Evolutionary conservation across 2,329 filamentous ascomycete genomes (phyloP).

Genomic region (Leptoxyphium fumago): DNA sequence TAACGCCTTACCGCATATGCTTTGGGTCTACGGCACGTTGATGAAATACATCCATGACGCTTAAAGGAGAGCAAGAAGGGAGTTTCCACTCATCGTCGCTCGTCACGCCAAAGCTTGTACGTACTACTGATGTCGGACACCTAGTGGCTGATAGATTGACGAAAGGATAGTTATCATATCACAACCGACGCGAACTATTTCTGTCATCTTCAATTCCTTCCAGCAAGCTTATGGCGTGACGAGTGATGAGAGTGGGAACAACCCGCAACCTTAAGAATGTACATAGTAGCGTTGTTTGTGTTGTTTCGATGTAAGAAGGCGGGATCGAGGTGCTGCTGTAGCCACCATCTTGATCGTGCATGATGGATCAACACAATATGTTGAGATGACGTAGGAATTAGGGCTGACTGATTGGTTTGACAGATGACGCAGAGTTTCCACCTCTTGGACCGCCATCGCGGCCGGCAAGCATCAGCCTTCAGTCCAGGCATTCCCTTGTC

Average conservation of each 20-base stretch:
- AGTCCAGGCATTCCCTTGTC: slow-evolving; percentile 11
- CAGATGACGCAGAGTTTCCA: slow-evolving; percentile 18
- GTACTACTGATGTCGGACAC: slow-evolving; percentile 13
- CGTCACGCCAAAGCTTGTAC: slow-evolving; percentile 17
- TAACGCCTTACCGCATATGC: background rate
- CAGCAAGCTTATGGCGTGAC: slow-evolving; percentile 9
- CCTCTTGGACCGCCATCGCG: slow-evolving; percentile 10
- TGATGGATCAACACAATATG: no score
- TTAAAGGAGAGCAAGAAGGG: no score
- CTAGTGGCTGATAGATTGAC: slow-evolving; percentile 21
- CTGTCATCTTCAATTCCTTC: slow-evolving; percentile 5
- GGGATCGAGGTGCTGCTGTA: no score
- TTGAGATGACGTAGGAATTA: no score
- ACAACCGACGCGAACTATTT: background rate
- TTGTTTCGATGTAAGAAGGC: no score
- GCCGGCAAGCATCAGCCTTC: slow-evolving; percentile 9
- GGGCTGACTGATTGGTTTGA: background rate
- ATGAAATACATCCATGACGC: background rate
- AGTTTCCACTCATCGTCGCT: slow-evolving; percentile 4
- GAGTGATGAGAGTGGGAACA: slow-evolving; percentile 5
- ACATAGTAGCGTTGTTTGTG: background rate
- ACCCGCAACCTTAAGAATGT: background rate
- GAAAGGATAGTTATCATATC: slow-evolving; percentile 17
- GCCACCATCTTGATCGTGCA: no score
- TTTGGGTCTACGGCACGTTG: background rate